Percentiles rank a stretch among this genome's conserved stretches.
phyloP scores from a whole-genome alignment of 495 filamentous ascomycete species.

The Penicillium canariense region DNA sequence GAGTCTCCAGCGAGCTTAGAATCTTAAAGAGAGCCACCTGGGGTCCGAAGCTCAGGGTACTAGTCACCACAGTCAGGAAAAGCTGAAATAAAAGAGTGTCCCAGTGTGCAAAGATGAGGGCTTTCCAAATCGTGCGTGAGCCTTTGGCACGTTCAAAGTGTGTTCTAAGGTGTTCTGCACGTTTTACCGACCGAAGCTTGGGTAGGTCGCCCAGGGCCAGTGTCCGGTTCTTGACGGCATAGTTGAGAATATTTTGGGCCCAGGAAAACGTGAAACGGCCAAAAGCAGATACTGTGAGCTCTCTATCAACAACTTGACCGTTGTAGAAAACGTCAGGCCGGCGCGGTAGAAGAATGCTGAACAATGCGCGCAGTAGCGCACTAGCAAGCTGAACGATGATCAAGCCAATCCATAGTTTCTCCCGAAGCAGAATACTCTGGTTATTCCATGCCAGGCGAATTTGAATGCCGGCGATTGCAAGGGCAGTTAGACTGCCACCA shows the following conservation, averaged over 20 bases:
- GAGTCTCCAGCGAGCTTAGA: slow-evolving; percentile 59
- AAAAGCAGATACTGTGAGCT: slow-evolving; percentile 58
- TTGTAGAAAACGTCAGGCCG: slow-evolving; percentile 61
- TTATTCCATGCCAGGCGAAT: slow-evolving; percentile 16
- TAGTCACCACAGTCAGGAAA: slow-evolving; percentile 48
- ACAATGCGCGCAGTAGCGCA: slow-evolving; percentile 29
- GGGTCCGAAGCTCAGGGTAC: slow-evolving; percentile 63
- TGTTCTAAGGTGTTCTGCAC: slow-evolving; percentile 29
- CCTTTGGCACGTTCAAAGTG: slow-evolving; percentile 52
- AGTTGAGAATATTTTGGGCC: slow-evolving; percentile 51
- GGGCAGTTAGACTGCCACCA: slow-evolving; percentile 26
- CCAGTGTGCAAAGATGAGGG: slow-evolving; percentile 55
- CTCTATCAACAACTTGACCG: slow-evolving; percentile 60
- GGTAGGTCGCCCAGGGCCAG: slow-evolving; percentile 62
- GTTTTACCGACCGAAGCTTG: slow-evolving; percentile 32
- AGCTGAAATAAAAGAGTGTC: slow-evolving; percentile 53
- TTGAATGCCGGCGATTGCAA: slow-evolving; percentile 18
- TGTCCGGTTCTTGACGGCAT: slow-evolving; percentile 51
- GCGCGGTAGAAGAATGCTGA: slow-evolving; percentile 53
- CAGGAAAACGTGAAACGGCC: slow-evolving; percentile 64
- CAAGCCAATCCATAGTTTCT: slow-evolving; percentile 17
- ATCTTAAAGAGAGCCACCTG: slow-evolving; percentile 68
- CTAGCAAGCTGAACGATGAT: slow-evolving; percentile 22
- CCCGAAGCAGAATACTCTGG: slow-evolving; percentile 3
- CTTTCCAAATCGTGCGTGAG: slow-evolving; percentile 58